phyloP scores from a whole-genome alignment of 495 filamentous ascomycete genomes.

The Hypoxylon cercidicola region DNA sequence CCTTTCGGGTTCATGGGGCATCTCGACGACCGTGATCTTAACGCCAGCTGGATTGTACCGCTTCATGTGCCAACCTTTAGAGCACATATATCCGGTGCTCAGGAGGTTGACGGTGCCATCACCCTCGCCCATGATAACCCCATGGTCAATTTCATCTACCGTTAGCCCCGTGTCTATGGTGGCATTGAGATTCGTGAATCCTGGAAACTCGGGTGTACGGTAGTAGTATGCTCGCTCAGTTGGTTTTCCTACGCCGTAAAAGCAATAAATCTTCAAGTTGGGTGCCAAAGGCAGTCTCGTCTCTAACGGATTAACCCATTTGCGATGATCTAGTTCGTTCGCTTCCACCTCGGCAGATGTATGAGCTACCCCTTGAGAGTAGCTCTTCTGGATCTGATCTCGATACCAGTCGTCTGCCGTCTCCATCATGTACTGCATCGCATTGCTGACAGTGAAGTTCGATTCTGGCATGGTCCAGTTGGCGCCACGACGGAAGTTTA shows the following conservation, averaged over 20 bases:
- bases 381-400: slow-evolving; percentile 73
- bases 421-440: slow-evolving; percentile 79
- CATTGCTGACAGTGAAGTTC: slow-evolving; percentile 84
- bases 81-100: slow-evolving; percentile 94
- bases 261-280: slow-evolving; percentile 95
- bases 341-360: slow-evolving; percentile 83
- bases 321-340: slow-evolving; percentile 82
- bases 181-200: slow-evolving; percentile 74
- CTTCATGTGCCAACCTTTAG: slow-evolving; percentile 91
- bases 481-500: slow-evolving; percentile 79
- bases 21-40: slow-evolving; percentile 87
- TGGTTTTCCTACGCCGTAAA: slow-evolving; percentile 92
- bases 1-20: slow-evolving; percentile 94
- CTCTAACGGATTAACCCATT: slow-evolving; percentile 96
- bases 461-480: slow-evolving; percentile 64
- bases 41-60: slow-evolving; percentile 89
- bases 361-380: slow-evolving; percentile 89
- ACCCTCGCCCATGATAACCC: slow-evolving; percentile 91
- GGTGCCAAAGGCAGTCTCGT: slow-evolving; percentile 88
- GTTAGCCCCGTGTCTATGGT: slow-evolving; percentile 87
- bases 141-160: slow-evolving; percentile 77
- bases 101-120: slow-evolving; percentile 94
- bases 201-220: slow-evolving; percentile 73
- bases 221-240: slow-evolving; percentile 95
- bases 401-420: slow-evolving; percentile 87